Base-by-base conservation (phyloP, 768 basidiomycete genomes). In the Agaricus bisporus region DNA sequence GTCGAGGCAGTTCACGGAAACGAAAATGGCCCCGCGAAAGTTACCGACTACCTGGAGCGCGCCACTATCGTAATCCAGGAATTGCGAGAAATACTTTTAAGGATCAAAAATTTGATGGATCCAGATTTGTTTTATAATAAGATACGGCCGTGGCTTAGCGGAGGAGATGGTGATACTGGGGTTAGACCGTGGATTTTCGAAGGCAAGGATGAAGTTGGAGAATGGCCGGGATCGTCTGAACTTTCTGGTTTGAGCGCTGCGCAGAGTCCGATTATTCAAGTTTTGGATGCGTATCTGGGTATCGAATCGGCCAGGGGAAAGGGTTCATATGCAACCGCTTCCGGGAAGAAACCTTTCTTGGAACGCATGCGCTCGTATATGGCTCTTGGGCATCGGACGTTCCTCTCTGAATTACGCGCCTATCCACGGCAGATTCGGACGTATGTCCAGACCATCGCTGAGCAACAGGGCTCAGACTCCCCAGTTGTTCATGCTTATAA, bases 161-260 rank as follows among this genome's bases (percentile, higher is more conserved):
- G 22, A 22, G 22, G 22, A 22, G 22, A 22, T 1, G 22, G 22
- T 22, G 22, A 22, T 4, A 22, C 4, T 22, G 4, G 22, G 22
- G 22, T 1, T 22, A 22, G 22, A 22, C 2, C 4, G 2, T 22
- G 22, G 22, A 22, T 22, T 22, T 22, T 22, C 22, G 22, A 22
- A 22, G 22, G 63, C 2, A 28, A 81, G 1, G 77, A 78, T 11
- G 67, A 69, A 20, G 39, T 50, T 9, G 49, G 39, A 8, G 22
- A 32, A 14, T 48, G 17, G 46, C 9, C 15, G 17, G 32, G 36
- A 20, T 22, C 36, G 46, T 37, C 35, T 11, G 35, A 50, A 18
- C 17, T 88, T 18, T 85, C 85, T 1, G 91, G 91, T 0, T 83
- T 91, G 7, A 87, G 83, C 58, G 91, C 91, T 1, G 91, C 88